phyloP scores from a whole-genome alignment of 2,329 filamentous ascomycete species.

The Cytospora chrysosperma region DNA sequence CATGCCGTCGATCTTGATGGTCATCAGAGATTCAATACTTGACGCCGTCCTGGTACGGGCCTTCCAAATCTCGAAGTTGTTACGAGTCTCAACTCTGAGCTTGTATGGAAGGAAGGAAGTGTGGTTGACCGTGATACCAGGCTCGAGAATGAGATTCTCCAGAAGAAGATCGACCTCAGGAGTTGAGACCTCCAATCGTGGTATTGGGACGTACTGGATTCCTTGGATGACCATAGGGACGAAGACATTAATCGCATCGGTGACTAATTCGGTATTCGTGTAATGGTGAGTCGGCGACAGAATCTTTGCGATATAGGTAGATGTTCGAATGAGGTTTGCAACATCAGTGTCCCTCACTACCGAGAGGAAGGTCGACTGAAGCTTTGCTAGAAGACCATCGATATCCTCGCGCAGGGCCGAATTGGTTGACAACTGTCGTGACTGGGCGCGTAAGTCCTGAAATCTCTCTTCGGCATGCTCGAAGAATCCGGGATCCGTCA shows the following conservation, averaged over 20 bases:
- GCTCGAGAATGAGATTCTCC: slow-evolving; percentile 88
- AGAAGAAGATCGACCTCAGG: slow-evolving; percentile 82
- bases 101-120: slow-evolving; percentile 88
- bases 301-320: slow-evolving; percentile 65
- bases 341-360: slow-evolving; percentile 72
- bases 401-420: slow-evolving; percentile 71
- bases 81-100: slow-evolving; percentile 77
- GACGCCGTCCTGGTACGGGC: slow-evolving; percentile 68
- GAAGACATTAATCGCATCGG: slow-evolving; percentile 77
- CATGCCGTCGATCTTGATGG: slow-evolving; percentile 77
- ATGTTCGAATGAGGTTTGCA: slow-evolving; percentile 64
- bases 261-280: slow-evolving; percentile 68
- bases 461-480: slow-evolving; percentile 64
- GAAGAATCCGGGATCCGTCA: slow-evolving; percentile 85
- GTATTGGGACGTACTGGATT: slow-evolving; percentile 86
- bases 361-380: slow-evolving; percentile 65
- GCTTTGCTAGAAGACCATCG: slow-evolving; percentile 67
- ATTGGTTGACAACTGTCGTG: slow-evolving; percentile 63
- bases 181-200: slow-evolving; percentile 81
- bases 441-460: slow-evolving; percentile 50
- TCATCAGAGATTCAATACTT: slow-evolving; percentile 66
- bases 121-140: slow-evolving; percentile 77
- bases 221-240: slow-evolving; percentile 73
- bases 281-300: slow-evolving; percentile 65
- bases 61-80: slow-evolving; percentile 83